phyloP scores from a whole-genome alignment of 176 grass and related monocot species.

The Zoysia pacifica region DNA sequence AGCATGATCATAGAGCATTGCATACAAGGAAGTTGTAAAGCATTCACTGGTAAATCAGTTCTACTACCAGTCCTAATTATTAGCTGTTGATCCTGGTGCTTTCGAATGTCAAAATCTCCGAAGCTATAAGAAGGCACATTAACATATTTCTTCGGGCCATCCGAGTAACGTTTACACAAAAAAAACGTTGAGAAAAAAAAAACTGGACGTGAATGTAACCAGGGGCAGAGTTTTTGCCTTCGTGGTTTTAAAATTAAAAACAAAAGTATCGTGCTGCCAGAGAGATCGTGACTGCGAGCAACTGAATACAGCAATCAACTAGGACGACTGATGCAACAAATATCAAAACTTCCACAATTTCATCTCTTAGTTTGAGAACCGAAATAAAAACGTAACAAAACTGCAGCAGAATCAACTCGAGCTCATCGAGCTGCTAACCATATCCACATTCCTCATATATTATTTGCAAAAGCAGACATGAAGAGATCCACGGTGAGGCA shows the following conservation, averaged over 20 bases:
- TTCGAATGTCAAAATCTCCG: background rate
- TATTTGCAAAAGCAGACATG: constrained; percentile 54
- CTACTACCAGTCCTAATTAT: background rate
- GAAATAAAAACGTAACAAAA: constrained; percentile 25
- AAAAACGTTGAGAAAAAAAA: background rate
- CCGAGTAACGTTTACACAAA: background rate
- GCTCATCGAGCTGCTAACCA: constrained; percentile 33
- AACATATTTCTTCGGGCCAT: background rate
- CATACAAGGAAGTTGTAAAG: background rate
- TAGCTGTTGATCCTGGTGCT: too few species aligned
- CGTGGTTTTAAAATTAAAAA: background rate
- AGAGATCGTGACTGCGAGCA: background rate
- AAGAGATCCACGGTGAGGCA: constrained; percentile 41
- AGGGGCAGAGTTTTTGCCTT: background rate
- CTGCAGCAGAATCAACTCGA: constrained; percentile 45
- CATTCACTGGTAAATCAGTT: background rate
- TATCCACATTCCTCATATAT: constrained; percentile 57
- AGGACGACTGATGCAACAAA: background rate
- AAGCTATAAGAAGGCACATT: background rate
- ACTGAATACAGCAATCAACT: background rate
- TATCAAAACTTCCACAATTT: background rate
- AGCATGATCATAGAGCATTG: background rate
- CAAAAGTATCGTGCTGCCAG: background rate
- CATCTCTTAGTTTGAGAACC: background rate
- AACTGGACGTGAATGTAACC: background rate